Evolutionary conservation across 768 basidiomycete species (phyloP), one percentile per base, ranked within the genome.

Genomic region (Daedaleopsis nitida): DNA sequence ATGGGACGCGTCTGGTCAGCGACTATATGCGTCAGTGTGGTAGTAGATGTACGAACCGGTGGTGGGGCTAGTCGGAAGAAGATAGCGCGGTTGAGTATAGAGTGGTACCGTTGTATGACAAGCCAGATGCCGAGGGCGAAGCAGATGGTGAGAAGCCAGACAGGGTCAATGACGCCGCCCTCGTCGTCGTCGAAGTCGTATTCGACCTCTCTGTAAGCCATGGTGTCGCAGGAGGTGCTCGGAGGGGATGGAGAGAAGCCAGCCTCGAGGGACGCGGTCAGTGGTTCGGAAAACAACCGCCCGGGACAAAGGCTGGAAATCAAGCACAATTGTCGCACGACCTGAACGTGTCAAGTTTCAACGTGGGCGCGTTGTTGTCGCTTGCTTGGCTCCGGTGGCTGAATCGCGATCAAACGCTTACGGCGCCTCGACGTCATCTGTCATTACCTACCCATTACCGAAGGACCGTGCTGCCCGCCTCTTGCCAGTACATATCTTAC

Each of bases 61-160:
- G 90, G 93, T 4, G 76, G 68, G 23, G 75, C 75, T 69, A 82
- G 79, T 42, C 76, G 70, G 74, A 96, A 95, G 1, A 83, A 80
- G 2, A 93, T 82, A 0, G 91, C 85, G 52, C 86, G 85, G 69
- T 91, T 94, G 64, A 83, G 82, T 52, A 86, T 82, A 66, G 85
- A 86, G 69, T 88, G 84, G 73, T 91, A 88, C 44, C 90, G 85
- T 75, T 85, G 78, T 66, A 87, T 83, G 48, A 94, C 88, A 27
- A 92, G 79, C 79, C 86, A 92, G 62, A 94, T 91, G 45, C 92
- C 91, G 60, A 89, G 78, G 42, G 83, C 89, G 64, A 92, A 85
- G 77, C 89, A 91, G 32, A 86, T 70, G 1, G 86, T 81, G 24
- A 91, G 76, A 35, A 86, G 81, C 74, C 88, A 89, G 52, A 89